Base-by-base conservation (phyloP, 495 filamentous ascomycete species). In the Ascobolus immersus region DNA sequence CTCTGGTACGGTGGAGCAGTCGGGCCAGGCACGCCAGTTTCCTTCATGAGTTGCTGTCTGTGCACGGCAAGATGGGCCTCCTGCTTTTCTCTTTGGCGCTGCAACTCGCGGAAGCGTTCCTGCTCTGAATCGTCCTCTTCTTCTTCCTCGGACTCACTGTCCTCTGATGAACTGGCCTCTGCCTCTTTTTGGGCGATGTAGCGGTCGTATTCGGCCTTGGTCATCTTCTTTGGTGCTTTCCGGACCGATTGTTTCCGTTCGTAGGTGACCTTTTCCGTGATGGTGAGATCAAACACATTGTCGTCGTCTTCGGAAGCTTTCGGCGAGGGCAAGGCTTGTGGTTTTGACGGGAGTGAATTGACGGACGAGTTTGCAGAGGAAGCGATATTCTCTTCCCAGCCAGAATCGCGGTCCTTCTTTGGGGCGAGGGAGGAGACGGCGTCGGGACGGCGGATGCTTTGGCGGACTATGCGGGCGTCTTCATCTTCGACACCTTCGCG, bases 11-110 rank as follows among this genome's bases (percentile, higher is more conserved):
- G 53, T 4, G 65, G 64, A 25, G 58, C 54, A 1, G 60, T 45
- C 31, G 60, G 62, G 34, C 59, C 51, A 5, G 61, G 54, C 43
- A 78, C 77, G 31, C 82, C 82, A 5, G 79, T 90, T 13, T 89
- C 73, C 47, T 91, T 92, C 77, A 80, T 89, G 80, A 93, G 90
- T 50, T 84, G 73, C 48, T 93, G 84, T 29, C 86, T 67, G 48
- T 91, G 90, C 5, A 93, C 71, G 9, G 79, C 60, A 50, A 92
- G 63, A 50, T 89, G 78, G 7, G 82, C 84, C 47, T 91, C 79
- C 44, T 92, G 81, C 55, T 84, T 89, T 37, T 69, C 63, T 38
- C 84, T 65, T 41, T 81, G 77, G 45, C 71, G 71, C 27, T 73
- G 67, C 21, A 71, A 56, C 47, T 75, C 62, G 39, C 64, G 73